A percentile compares a stretch with the other conserved stretches of the same genome.
These are phyloP conservation scores for Sophora flavescens DNA, from an alignment of 306 rosid genomes.

Conservation along the genomic window DNA sequence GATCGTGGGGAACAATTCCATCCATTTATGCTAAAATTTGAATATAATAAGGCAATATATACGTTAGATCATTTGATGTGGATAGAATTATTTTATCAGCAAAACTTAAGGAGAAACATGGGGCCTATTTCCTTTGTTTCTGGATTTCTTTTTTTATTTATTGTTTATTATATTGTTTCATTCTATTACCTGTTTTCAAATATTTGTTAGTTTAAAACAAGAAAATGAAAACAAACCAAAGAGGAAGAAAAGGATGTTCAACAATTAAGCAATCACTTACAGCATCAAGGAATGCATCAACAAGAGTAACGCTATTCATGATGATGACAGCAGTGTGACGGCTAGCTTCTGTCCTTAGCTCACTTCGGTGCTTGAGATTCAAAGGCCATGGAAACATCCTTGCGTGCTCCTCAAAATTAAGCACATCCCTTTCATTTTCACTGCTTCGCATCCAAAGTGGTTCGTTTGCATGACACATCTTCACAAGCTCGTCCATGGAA, in stretches of 20 bases:
- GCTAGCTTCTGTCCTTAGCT: conserved; percentile 73
- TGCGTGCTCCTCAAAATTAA: conserved; percentile 76
- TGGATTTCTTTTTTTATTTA: too few relatives aligned
- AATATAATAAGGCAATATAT: not conserved
- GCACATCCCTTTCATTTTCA: conserved; percentile 69
- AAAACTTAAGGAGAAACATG: not conserved
- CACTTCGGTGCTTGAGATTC: conserved; percentile 64
- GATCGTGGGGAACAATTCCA: conserved; percentile 91
- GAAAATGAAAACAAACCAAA: too few relatives aligned
- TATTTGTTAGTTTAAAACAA: too few relatives aligned
- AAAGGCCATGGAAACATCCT: conserved; percentile 71
- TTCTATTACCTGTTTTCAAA: too few relatives aligned
- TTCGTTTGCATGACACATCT: conserved; percentile 67
- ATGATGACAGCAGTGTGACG: conserved; percentile 84
- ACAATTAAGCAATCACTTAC: conserved; percentile 51
- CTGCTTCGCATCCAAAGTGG: conserved; percentile 76
- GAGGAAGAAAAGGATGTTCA: not conserved
- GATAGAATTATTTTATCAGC: too few relatives aligned
- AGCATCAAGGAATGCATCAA: conserved; percentile 89
- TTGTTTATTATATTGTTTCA: too few relatives aligned
- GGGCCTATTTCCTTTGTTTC: too few relatives aligned
- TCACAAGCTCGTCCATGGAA: conserved; percentile 68
- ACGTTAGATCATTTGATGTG: not conserved
- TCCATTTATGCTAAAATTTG: conserved; percentile 74
- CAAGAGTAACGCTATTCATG: conserved; percentile 94